Conservation (phyloP, 2,329 filamentous ascomycete genomes). For the Arthrocladium fulminans region DNA sequence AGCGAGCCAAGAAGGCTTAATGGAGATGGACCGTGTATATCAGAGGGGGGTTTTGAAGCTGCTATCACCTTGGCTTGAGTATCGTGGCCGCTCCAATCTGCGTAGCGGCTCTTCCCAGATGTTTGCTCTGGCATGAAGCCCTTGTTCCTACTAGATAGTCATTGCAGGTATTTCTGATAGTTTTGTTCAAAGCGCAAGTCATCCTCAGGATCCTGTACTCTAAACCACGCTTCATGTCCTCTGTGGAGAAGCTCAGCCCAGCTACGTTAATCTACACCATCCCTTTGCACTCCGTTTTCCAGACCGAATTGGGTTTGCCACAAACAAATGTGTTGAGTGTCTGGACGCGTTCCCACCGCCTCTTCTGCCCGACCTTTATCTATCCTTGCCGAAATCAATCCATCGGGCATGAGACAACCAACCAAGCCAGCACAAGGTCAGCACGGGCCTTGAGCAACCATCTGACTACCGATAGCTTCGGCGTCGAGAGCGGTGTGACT, state of each 20-base stretch:
- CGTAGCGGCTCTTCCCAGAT: too few species aligned
- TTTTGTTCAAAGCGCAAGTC: too few species aligned
- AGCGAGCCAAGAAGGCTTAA: slow-evolving; percentile 9
- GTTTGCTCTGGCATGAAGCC: too few species aligned
- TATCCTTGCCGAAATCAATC: not conserved
- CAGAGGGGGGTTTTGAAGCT: too few species aligned
- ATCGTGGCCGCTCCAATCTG: too few species aligned
- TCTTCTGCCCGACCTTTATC: not conserved
- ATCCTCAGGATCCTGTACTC: too few species aligned
- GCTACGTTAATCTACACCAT: not conserved
- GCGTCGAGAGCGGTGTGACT: not conserved
- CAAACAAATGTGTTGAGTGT: not conserved
- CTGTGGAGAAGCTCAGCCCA: not conserved
- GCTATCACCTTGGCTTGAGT: too few species aligned
- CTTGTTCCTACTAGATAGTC: too few species aligned
- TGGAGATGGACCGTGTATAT: too few species aligned
- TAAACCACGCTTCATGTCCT: not conserved
- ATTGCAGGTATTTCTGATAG: not conserved
- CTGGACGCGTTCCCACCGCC: not conserved
- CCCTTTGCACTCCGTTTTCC: too few species aligned
- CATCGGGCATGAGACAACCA: not conserved
- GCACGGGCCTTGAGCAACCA: not conserved
- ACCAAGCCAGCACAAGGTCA: not conserved
- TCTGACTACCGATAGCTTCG: not conserved
- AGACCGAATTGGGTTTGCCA: too few species aligned